Evolutionary conservation across 139 green algal species (phyloP).

Genomic region (Auxenochlorella pyrenoidosa): DNA sequence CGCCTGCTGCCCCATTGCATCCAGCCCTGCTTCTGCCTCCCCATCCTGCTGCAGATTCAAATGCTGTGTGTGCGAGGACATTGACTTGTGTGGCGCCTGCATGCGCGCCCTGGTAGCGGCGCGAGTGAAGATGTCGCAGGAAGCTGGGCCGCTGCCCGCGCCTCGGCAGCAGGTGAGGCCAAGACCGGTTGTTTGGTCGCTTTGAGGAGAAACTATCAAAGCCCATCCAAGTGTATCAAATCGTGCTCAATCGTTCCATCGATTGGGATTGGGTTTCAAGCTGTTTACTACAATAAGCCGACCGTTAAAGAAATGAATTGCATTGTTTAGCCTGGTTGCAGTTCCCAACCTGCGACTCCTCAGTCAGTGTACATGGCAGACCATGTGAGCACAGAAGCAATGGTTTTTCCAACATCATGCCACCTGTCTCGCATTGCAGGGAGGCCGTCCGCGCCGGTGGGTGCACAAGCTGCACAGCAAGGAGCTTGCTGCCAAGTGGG

Average conservation of each 20-base stretch:
- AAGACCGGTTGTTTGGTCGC: not conserved
- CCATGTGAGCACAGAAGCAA: too few relatives aligned
- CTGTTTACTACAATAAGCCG: too few relatives aligned
- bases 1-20: not conserved
- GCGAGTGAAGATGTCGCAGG: slow-evolving; percentile 35
- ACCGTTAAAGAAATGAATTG: too few relatives aligned
- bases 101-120: slow-evolving; percentile 44
- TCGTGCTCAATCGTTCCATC: too few relatives aligned
- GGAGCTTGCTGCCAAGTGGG: slow-evolving; percentile 28
- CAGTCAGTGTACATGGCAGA: too few relatives aligned
- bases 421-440: not conserved
- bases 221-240: too few relatives aligned
- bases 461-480: slow-evolving; percentile 40
- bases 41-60: slow-evolving; percentile 33
- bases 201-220: too few relatives aligned
- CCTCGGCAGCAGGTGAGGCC: not conserved
- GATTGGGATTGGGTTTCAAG: too few relatives aligned
- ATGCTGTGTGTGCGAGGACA: slow-evolving; percentile 45
- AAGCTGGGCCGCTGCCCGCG: not conserved
- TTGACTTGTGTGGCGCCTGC: slow-evolving; percentile 43
- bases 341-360: too few relatives aligned
- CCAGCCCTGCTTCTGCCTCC: not conserved
- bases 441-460: slow-evolving; percentile 13
- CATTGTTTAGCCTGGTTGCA: too few relatives aligned
- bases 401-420: too few relatives aligned